Evolutionary conservation across 176 grass and related monocot genomes (phyloP).

Genomic region (Musa itinerans): DNA sequence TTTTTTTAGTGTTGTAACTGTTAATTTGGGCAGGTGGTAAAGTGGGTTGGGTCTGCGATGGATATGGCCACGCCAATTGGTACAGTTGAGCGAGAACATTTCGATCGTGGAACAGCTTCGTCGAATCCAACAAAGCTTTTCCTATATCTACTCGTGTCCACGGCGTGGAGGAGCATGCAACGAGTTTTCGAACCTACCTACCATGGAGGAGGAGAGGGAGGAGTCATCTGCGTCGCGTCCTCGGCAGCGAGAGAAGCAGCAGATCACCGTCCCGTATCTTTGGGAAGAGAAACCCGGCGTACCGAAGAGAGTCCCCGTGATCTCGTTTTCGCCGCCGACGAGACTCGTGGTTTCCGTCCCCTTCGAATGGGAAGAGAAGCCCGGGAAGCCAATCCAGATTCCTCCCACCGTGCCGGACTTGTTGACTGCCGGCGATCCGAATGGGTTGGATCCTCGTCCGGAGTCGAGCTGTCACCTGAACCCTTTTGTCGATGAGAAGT

Average conservation of each 20-base stretch:
- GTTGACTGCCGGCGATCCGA: constrained; percentile 1
- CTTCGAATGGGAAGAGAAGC: constrained; percentile 89
- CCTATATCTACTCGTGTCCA: constrained; percentile 20
- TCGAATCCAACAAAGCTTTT: constrained; percentile 43
- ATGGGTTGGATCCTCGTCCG: constrained; percentile 16
- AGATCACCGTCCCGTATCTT: constrained; percentile 10
- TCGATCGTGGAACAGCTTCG: constrained; percentile 55
- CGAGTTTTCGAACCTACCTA: constrained; percentile 16
- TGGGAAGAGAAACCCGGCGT: constrained; percentile 12
- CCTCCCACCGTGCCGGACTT: constrained; percentile 4
- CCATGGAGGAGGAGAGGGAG: neutral
- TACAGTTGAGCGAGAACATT: constrained; percentile 79
- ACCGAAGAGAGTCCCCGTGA: constrained; percentile 28
- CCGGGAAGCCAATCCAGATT: constrained; percentile 41
- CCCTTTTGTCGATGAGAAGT: constrained; percentile 20
- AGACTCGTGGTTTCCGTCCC: constrained; percentile 78
- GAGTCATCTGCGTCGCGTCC: neutral
- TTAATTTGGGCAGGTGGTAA: neutral
- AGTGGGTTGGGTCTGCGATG: neutral
- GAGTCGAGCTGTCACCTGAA: constrained; percentile 37
- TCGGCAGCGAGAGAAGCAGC: neutral
- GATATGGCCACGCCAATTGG: neutral
- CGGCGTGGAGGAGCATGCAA: constrained; percentile 16
- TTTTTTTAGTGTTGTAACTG: too few relatives aligned
- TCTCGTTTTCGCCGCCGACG: constrained; percentile 33